Evolutionary conservation across 768 basidiomycete genomes (phyloP).

Genomic region (Lentinula guzmanii): DNA sequence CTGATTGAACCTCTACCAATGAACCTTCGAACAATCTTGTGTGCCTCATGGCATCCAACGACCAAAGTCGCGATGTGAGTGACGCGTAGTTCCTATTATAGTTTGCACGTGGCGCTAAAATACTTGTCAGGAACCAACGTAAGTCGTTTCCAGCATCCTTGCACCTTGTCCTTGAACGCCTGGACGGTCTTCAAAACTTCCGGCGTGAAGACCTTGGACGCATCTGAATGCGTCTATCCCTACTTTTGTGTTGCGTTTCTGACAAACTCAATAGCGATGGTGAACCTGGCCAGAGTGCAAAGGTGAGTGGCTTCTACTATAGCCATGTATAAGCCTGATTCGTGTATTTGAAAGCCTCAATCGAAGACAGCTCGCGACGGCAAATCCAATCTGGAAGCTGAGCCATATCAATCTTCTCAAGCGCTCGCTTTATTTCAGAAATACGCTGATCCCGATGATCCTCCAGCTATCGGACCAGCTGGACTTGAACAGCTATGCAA

Average conservation of each 20-base stretch:
- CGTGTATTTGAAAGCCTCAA: constrained; percentile 1
- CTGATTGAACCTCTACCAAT: neutral
- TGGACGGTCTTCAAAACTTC: neutral
- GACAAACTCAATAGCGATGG: constrained; percentile 47
- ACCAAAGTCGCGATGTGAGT: constrained; percentile 5
- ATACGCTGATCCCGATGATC: constrained; percentile 54
- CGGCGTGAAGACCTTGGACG: constrained; percentile 24
- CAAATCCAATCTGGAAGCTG: constrained; percentile 19
- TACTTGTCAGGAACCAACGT: constrained; percentile 5
- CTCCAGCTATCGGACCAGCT: constrained; percentile 59
- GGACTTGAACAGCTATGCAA: constrained; percentile 67
- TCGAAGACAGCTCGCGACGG: constrained; percentile 4
- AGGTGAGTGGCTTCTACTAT: constrained; percentile 14
- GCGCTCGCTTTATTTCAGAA: constrained; percentile 51
- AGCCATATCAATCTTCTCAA: constrained; percentile 46
- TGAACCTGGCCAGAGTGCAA: constrained; percentile 26
- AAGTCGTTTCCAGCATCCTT: neutral
- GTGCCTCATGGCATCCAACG: neutral
- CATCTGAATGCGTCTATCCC: constrained; percentile 54
- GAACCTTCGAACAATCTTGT: neutral
- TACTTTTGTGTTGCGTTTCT: constrained; percentile 61
- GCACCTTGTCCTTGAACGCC: neutral
- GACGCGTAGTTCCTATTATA: constrained; percentile 1
- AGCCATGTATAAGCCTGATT: constrained; percentile 14
- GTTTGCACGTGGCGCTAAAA: constrained; percentile 1